Conservation (phyloP, 768 basidiomycete genomes). For the Boletus bicolor region DNA sequence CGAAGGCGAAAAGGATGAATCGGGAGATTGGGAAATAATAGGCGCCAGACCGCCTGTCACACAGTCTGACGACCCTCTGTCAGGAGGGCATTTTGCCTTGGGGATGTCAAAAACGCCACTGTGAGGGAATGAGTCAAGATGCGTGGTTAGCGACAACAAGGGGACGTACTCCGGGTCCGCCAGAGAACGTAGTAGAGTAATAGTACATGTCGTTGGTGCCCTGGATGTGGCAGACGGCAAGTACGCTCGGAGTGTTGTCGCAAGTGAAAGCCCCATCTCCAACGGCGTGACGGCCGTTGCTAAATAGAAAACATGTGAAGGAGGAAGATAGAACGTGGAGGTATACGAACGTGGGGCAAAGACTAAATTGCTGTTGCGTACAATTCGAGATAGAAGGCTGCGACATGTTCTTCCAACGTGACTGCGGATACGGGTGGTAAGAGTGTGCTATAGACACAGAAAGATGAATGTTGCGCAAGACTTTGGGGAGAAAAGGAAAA, state of each 20-base stretch:
- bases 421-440: constrained; percentile 25
- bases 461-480: background rate
- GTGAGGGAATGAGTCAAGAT: constrained; percentile 8
- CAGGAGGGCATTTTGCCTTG: constrained; percentile 89
- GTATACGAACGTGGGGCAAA: constrained; percentile 80
- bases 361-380: constrained; percentile 81
- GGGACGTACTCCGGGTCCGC: constrained; percentile 77
- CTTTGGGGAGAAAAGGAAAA: background rate
- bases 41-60: constrained; percentile 92
- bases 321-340: background rate
- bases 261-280: constrained; percentile 90
- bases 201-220: constrained; percentile 84
- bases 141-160: background rate
- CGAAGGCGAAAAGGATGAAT: constrained; percentile 32
- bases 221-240: constrained; percentile 83
- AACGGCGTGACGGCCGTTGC: constrained; percentile 97
- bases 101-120: constrained; percentile 98
- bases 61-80: constrained; percentile 91
- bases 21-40: constrained; percentile 45
- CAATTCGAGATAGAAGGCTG: constrained; percentile 68
- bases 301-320: constrained; percentile 30
- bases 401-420: constrained; percentile 90
- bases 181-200: constrained; percentile 92
- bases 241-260: constrained; percentile 74
- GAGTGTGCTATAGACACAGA: background rate